Conservation (phyloP, 148 eudicot genomes). For the Gaultheria prostrata region DNA sequence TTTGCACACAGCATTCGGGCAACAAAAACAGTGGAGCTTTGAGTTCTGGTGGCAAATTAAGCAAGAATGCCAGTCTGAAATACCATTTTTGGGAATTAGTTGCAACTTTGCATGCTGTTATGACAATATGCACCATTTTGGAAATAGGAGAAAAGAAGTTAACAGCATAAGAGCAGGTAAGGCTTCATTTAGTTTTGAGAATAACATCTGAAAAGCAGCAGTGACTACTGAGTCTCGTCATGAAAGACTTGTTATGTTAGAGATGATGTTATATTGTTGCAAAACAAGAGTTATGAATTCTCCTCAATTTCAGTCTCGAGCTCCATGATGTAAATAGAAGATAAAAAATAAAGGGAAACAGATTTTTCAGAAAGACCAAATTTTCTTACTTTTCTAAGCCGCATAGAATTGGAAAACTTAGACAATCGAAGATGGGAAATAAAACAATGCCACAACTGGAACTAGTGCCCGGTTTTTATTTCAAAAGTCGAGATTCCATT, state of each 20-base stretch:
- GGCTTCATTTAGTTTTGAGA: neutral
- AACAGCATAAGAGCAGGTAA: neutral
- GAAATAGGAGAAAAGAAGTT: neutral
- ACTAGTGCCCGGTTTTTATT: neutral
- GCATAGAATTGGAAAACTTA: neutral
- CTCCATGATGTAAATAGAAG: neutral
- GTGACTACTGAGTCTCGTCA: neutral
- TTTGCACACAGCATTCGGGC: conserved; percentile 63
- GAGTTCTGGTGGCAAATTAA: conserved; percentile 44
- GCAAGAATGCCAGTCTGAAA: conserved; percentile 70
- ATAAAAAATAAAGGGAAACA: neutral
- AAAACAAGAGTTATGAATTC: neutral
- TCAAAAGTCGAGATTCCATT: neutral
- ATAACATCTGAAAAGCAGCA: neutral
- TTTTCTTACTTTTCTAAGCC: neutral
- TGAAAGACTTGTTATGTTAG: neutral
- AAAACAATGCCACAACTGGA: neutral
- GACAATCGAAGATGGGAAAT: neutral
- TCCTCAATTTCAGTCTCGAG: neutral
- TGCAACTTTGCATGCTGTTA: neutral
- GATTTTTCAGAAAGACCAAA: neutral
- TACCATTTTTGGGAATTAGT: neutral
- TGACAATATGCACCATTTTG: neutral
- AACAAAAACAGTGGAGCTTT: conserved; percentile 52
- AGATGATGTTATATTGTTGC: neutral